phyloP scores from a whole-genome alignment of 352 stramenopile genomes.

The Phytophthora palmivora region DNA sequence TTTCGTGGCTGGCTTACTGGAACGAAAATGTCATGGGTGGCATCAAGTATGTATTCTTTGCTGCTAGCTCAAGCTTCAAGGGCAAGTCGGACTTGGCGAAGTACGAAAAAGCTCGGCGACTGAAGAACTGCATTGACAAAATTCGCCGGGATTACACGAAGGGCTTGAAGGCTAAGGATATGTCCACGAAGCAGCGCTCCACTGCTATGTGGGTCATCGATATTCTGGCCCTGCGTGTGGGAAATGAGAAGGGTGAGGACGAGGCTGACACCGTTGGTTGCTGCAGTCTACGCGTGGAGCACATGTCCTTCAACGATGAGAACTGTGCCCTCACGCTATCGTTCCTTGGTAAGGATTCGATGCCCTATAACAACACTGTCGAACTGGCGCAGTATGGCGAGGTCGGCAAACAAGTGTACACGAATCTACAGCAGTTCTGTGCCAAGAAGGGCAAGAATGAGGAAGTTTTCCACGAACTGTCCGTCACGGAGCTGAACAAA shows the following conservation, averaged over 20 bases:
- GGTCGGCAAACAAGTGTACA: conserved; percentile 92
- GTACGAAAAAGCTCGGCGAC: conserved; percentile 98
- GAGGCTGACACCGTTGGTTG: conserved; percentile 99
- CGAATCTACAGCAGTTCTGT: conserved; percentile 97
- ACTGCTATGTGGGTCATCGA: conserved; percentile 99
- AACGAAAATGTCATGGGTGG: conserved; percentile 99
- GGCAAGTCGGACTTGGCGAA: conserved; percentile 99
- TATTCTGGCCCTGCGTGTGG: conserved; percentile 98
- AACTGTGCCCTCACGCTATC: conserved; percentile 97
- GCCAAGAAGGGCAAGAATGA: conserved; percentile 95
- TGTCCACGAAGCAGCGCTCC: conserved; percentile 93
- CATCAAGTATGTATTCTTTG: conserved; percentile 99
- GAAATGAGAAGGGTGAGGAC: conserved; percentile 99
- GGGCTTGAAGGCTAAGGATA: conserved; percentile 90
- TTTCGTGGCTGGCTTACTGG: conserved; percentile 95
- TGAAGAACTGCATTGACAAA: conserved; percentile 98
- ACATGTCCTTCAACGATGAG: conserved; percentile 95
- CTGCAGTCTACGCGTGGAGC: conserved; percentile 98
- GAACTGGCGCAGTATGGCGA: conserved; percentile 92
- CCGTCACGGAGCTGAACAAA: conserved; percentile 96
- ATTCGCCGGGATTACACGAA: conserved; percentile 93
- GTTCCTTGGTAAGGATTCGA: conserved; percentile 99
- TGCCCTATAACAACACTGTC: conserved; percentile 99
- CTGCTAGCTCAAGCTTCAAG: conserved; percentile 98
- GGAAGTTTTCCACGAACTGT: conserved; percentile 98